A percentile compares a stretch with the other conserved stretches of the same genome.
Conservation (phyloP, 116 monocot genomes). For the Trichopus zeylanicus region DNA sequence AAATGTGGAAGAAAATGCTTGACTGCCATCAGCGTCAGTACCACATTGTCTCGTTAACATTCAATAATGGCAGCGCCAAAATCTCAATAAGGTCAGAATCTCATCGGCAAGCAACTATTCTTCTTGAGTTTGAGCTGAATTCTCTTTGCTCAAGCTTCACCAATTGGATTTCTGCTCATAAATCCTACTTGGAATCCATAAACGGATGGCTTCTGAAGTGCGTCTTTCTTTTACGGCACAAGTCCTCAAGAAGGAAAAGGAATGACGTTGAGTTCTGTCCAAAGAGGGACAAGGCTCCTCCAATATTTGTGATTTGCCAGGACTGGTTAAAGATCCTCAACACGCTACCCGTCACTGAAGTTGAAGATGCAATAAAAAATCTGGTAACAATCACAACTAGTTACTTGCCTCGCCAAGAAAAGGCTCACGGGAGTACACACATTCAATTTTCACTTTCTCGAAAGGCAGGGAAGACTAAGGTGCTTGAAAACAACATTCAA, state of each 20-base stretch:
- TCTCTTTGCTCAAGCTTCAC: slow-evolving; percentile 56
- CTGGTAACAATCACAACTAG: slow-evolving; percentile 19
- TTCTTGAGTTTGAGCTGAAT: slow-evolving; percentile 51
- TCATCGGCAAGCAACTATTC: slow-evolving; percentile 16
- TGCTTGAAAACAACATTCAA: slow-evolving; percentile 11
- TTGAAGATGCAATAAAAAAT: slow-evolving; percentile 46
- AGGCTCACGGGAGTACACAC: slow-evolving; percentile 15
- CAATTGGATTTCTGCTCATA: slow-evolving; percentile 72
- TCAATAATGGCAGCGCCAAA: not conserved
- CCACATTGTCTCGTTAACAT: not conserved
- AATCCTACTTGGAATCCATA: slow-evolving; percentile 57
- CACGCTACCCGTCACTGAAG: slow-evolving; percentile 33
- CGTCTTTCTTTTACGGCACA: not conserved
- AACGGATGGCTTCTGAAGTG: slow-evolving; percentile 38
- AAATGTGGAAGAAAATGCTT: not conserved
- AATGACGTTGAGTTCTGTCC: not conserved
- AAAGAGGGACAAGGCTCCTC: not conserved
- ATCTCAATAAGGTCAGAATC: not conserved
- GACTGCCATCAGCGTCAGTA: not conserved
- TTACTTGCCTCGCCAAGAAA: slow-evolving; percentile 49
- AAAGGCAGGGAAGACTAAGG: slow-evolving; percentile 10
- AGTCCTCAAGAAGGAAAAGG: not conserved
- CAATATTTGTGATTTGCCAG: not conserved
- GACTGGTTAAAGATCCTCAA: slow-evolving; percentile 16
- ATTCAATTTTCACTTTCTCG: slow-evolving; percentile 22